phyloP scores from a whole-genome alignment of 495 filamentous ascomycete genomes.

The Talaromyces proteolyticus region DNA sequence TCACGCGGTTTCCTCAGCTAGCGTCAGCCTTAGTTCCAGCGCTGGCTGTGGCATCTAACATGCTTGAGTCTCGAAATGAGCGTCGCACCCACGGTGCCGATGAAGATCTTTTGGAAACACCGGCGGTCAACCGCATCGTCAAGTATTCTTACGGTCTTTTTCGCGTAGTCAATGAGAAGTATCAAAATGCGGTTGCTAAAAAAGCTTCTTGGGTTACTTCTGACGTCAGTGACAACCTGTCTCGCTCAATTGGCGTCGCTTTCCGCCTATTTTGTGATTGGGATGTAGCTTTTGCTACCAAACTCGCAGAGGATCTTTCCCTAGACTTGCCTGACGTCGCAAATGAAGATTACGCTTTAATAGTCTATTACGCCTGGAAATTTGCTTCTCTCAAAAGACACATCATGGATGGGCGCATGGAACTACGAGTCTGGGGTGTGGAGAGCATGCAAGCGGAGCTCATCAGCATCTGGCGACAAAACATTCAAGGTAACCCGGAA shows the following conservation, averaged over 20 bases:
- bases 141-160: constrained; percentile 20
- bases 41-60: constrained; percentile 14
- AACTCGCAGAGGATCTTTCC: constrained; percentile 29
- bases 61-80: constrained; percentile 20
- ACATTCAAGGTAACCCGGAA: constrained; percentile 33
- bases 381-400: constrained; percentile 63
- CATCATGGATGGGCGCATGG: constrained; percentile 81
- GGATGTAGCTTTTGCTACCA: constrained; percentile 15
- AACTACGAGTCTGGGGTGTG: constrained; percentile 71
- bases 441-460: constrained; percentile 68
- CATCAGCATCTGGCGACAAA: constrained; percentile 51
- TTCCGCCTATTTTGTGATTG: constrained; percentile 19
- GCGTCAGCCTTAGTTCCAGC: constrained; percentile 13
- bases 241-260: constrained; percentile 18
- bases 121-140: constrained; percentile 10
- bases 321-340: constrained; percentile 32
- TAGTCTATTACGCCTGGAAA: constrained; percentile 62
- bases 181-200: constrained; percentile 30
- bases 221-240: constrained; percentile 26
- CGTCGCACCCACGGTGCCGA: constrained; percentile 10
- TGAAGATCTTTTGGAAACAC: constrained; percentile 12
- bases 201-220: constrained; percentile 32
- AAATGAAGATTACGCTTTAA: constrained; percentile 14
- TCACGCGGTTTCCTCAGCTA: constrained; percentile 20
- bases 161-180: constrained; percentile 23